These are phyloP conservation scores for Trifolium dubium DNA, from an alignment of 306 rosid genomes.

Conservation along the genomic window DNA sequence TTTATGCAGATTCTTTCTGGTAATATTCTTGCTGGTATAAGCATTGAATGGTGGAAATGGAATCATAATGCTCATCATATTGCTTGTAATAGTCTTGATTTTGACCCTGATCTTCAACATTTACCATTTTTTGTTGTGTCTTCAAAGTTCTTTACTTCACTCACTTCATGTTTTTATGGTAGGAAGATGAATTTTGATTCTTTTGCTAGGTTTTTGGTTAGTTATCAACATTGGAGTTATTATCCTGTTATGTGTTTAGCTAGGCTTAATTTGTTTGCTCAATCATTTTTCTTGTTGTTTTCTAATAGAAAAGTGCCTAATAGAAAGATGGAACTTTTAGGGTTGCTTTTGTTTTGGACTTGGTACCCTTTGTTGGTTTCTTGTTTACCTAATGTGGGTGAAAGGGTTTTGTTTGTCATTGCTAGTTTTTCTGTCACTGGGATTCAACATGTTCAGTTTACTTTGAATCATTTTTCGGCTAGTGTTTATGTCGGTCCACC, in stretches of 20 bases:
- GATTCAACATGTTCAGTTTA: constrained; percentile 78
- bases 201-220: constrained; percentile 60
- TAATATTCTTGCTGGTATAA: constrained; percentile 71
- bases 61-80: constrained; percentile 81
- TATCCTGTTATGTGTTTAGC: constrained; percentile 82
- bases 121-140: constrained; percentile 70
- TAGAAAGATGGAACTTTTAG: constrained; percentile 56
- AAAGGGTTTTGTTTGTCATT: constrained; percentile 61
- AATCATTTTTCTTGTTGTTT: constrained; percentile 50
- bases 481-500: constrained; percentile 73
- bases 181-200: constrained; percentile 60
- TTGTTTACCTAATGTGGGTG: constrained; percentile 61
- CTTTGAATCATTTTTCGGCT: constrained; percentile 75
- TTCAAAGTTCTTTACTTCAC: constrained; percentile 55
- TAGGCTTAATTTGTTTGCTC: constrained; percentile 67
- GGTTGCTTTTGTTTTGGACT: constrained; percentile 69
- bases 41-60: constrained; percentile 87
- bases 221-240: constrained; percentile 78
- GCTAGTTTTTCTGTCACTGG: constrained; percentile 63
- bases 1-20: constrained; percentile 64
- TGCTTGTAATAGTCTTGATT: constrained; percentile 72
- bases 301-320: constrained; percentile 58
- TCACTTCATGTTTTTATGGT: constrained; percentile 60
- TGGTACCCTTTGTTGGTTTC: constrained; percentile 79
- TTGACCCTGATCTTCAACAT: constrained; percentile 81